phyloP scores from a whole-genome alignment of 116 monocot species.

The Cymodocea nodosa region DNA sequence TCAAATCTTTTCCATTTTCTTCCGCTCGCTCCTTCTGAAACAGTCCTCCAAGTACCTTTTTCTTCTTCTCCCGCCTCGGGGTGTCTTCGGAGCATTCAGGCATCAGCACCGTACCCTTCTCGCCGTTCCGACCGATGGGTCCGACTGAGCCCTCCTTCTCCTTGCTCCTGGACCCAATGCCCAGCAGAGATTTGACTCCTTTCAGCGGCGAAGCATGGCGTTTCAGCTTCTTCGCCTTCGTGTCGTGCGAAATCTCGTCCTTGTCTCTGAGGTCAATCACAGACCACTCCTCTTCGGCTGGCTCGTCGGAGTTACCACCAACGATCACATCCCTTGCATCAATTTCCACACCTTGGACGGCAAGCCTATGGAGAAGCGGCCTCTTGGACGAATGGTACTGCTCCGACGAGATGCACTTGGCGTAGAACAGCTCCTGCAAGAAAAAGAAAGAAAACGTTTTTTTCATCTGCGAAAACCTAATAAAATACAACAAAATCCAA shows the following conservation, averaged over 20 bases:
- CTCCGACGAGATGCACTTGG: slow-evolving; percentile 66
- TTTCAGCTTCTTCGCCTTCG: slow-evolving; percentile 13
- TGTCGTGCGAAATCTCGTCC: slow-evolving; percentile 5
- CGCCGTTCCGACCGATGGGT: neutral
- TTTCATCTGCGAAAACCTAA: neutral
- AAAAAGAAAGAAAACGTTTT: neutral
- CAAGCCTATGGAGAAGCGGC: slow-evolving; percentile 66
- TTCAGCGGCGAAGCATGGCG: slow-evolving; percentile 15
- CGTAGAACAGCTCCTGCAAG: slow-evolving; percentile 60
- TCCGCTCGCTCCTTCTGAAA: slow-evolving; percentile 28
- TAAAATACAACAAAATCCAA: neutral
- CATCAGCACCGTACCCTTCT: slow-evolving; percentile 9
- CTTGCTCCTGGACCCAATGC: slow-evolving; percentile 15
- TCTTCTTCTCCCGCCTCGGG: slow-evolving; percentile 30
- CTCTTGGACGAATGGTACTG: slow-evolving; percentile 76
- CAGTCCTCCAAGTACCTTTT: slow-evolving; percentile 18
- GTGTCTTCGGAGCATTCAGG: slow-evolving; percentile 9
- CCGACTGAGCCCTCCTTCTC: slow-evolving; percentile 12
- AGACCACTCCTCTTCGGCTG: slow-evolving; percentile 50
- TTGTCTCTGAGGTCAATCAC: slow-evolving; percentile 55
- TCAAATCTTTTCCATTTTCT: slow-evolving; percentile 1
- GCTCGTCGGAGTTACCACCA: neutral
- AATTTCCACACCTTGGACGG: slow-evolving; percentile 54
- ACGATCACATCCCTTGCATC: slow-evolving; percentile 56
- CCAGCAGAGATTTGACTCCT: slow-evolving; percentile 6